phyloP scores from a whole-genome alignment of 441 rosid genomes.

The Mallotus repandus region DNA sequence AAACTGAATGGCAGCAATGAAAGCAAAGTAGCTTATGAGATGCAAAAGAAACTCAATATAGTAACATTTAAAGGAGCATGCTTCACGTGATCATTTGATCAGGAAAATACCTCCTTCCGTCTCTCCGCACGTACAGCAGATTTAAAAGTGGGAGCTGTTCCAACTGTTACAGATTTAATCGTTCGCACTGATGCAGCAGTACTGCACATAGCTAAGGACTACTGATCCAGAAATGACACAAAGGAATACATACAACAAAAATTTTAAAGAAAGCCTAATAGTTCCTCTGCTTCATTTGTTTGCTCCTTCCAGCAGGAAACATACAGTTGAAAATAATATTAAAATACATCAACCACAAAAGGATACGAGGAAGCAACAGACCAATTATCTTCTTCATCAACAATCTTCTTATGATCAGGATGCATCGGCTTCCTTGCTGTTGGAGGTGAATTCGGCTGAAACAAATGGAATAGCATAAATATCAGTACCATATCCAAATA shows the following conservation, averaged over 20 bases:
- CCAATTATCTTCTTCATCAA: conserved; percentile 81
- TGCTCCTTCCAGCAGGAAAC: not conserved
- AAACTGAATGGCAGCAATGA: conserved; percentile 34
- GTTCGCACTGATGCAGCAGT: conserved; percentile 68
- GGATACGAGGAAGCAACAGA: conserved; percentile 95
- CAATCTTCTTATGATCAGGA: conserved; percentile 51
- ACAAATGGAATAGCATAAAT: conserved; percentile 8
- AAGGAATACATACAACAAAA: not conserved
- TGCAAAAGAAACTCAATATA: not conserved
- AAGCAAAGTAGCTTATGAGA: conserved; percentile 21
- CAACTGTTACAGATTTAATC: conserved; percentile 66
- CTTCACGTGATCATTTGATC: not conserved
- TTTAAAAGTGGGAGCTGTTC: conserved; percentile 80
- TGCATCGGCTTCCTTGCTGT: conserved; percentile 48
- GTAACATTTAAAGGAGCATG: not conserved
- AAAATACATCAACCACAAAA: conserved; percentile 19
- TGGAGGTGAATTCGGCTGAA: conserved; percentile 45
- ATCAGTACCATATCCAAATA: conserved; percentile 12
- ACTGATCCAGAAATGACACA: not conserved
- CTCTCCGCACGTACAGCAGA: conserved; percentile 78
- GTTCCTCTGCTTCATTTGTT: not conserved
- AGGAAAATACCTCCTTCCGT: conserved; percentile 68
- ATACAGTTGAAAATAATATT: conserved; percentile 1
- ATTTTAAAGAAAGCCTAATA: not conserved
- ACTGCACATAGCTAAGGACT: conserved; percentile 58